phyloP scores from a whole-genome alignment of 192 early-diverging fungal species.

The Linnemannia exigua region DNA sequence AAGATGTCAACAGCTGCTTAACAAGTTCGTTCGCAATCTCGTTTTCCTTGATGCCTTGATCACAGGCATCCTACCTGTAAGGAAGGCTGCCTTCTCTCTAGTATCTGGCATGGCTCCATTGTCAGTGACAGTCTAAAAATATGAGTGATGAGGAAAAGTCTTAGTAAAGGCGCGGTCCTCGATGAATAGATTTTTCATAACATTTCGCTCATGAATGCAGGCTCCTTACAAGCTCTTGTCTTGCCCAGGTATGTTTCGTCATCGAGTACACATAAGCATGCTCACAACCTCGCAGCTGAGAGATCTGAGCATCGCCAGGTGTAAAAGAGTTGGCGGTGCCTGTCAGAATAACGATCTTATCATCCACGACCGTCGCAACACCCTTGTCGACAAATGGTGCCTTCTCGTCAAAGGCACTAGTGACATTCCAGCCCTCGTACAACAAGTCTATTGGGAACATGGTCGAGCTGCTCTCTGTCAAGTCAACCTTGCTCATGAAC shows the following conservation, averaged over 20 bases:
- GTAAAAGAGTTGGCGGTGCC: slow-evolving; percentile 56
- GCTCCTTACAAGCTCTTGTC: slow-evolving; percentile 30
- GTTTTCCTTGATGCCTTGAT: neutral
- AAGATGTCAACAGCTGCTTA: neutral
- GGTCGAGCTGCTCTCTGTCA: slow-evolving; percentile 34
- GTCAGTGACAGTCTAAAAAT: slow-evolving; percentile 21
- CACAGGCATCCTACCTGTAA: slow-evolving; percentile 21
- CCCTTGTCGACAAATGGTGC: slow-evolving; percentile 46
- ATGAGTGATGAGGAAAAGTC: neutral
- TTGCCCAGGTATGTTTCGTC: slow-evolving; percentile 12
- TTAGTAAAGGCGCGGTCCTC: neutral
- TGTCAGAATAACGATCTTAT: slow-evolving; percentile 38
- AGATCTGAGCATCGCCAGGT: slow-evolving; percentile 21
- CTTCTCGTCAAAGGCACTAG: slow-evolving; percentile 32
- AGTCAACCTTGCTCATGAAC: slow-evolving; percentile 32
- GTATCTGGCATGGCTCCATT: slow-evolving; percentile 34
- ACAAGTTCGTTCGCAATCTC: no score
- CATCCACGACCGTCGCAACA: slow-evolving; percentile 34
- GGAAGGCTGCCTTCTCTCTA: slow-evolving; percentile 43
- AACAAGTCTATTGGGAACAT: slow-evolving; percentile 31
- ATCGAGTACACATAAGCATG: slow-evolving; percentile 49
- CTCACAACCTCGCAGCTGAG: slow-evolving; percentile 34
- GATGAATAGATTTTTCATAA: neutral
- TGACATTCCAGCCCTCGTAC: slow-evolving; percentile 32
- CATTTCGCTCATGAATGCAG: neutral